A percentile compares a stretch with the other conserved stretches of the same genome.
These are phyloP conservation scores for Pezizomycotina sp. DNA, from an alignment of 2,329 filamentous ascomycete species.

Conservation along the genomic window DNA sequence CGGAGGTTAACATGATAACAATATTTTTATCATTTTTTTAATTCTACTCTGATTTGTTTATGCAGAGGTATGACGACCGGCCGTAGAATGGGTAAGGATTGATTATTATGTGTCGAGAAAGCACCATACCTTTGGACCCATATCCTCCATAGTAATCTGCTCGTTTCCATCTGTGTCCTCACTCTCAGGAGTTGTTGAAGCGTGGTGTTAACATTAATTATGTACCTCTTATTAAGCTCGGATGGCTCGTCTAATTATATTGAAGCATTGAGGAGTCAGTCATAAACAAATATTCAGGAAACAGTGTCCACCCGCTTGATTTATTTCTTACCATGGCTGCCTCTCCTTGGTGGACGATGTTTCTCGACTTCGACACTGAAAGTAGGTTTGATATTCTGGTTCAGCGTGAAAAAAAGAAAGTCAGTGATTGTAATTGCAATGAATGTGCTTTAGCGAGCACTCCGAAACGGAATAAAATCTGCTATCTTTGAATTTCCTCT, in stretches of 20 bases:
- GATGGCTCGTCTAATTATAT: slow-evolving; percentile 50
- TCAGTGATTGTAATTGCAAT: not conserved
- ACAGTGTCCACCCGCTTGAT: slow-evolving; percentile 7
- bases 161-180: slow-evolving; percentile 90
- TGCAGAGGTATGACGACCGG: no score
- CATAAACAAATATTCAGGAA: slow-evolving; percentile 4
- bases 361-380: not conserved
- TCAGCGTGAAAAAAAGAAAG: not conserved
- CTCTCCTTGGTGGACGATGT: slow-evolving; percentile 26
- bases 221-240: slow-evolving; percentile 56
- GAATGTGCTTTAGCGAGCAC: slow-evolving; percentile 4
- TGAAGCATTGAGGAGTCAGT: not conserved
- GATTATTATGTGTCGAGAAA: no score
- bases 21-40: slow-evolving; percentile 27
- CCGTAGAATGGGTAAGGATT: no score
- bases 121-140: slow-evolving; percentile 60
- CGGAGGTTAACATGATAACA: slow-evolving; percentile 3
- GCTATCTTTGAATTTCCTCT: slow-evolving; percentile 13
- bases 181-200: slow-evolving; percentile 58
- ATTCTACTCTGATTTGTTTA: no score
- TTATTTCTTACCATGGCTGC: slow-evolving; percentile 39
- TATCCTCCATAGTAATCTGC: slow-evolving; percentile 95
- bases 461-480: slow-evolving; percentile 19
- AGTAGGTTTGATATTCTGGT: not conserved
- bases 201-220: slow-evolving; percentile 73